A percentile compares a stretch with the other conserved stretches of the same genome.
phyloP scores from a whole-genome alignment of 352 stramenopile species.

The Peronosclerospora sorghi region DNA sequence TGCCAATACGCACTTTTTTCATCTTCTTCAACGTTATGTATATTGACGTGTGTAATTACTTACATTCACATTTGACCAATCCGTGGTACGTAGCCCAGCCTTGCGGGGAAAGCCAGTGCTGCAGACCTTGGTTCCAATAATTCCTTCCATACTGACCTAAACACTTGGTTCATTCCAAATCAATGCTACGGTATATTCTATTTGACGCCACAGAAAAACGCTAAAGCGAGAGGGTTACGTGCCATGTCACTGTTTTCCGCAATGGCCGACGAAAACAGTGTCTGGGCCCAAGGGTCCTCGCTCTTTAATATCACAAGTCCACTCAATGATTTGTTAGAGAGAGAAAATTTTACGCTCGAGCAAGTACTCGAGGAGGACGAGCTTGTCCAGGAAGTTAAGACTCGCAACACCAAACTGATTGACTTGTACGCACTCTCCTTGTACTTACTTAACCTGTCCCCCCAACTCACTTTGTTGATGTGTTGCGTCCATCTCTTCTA shows the following conservation, averaged over 20 bases:
- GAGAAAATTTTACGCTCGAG: slow-evolving; percentile 87
- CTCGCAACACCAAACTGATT: slow-evolving; percentile 89
- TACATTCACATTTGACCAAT: no score
- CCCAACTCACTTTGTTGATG: not conserved
- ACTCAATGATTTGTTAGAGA: slow-evolving; percentile 92
- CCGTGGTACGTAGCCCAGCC: no score
- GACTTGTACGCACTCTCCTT: slow-evolving; percentile 67
- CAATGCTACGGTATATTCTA: no score
- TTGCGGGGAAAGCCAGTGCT: no score
- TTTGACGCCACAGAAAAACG: no score
- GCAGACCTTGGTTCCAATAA: no score
- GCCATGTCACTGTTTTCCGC: slow-evolving; percentile 77
- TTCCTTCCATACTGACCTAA: no score
- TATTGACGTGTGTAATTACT: no score
- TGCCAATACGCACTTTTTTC: no score
- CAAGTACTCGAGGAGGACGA: slow-evolving; percentile 94
- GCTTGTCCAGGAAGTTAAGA: slow-evolving; percentile 95
- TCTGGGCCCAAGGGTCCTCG: slow-evolving; percentile 75
- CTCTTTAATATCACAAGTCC: slow-evolving; percentile 88
- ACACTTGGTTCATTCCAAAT: no score
- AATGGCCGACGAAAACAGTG: slow-evolving; percentile 68
- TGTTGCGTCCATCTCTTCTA: not conserved
- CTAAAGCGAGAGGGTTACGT: no score
- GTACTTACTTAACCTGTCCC: not conserved
- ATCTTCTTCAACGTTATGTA: no score